A percentile compares a stretch with the other conserved stretches of the same genome.
Evolutionary conservation across 257 asterid species (phyloP).

Genomic region (Solanum tarapatanum): DNA sequence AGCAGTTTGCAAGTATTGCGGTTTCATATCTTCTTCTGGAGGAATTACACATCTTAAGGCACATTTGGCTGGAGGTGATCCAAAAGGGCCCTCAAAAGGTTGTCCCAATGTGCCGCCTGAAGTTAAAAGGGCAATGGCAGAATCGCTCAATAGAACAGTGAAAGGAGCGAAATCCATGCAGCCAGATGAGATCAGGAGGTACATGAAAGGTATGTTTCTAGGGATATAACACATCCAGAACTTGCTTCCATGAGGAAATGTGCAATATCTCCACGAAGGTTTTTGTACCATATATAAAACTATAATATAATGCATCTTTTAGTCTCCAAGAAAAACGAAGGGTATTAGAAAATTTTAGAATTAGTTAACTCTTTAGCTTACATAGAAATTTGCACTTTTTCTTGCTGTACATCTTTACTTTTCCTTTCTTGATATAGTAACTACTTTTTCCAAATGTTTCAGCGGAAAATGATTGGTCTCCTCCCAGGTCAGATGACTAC

Average conservation of each 20-base stretch:
- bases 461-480: constrained; percentile 3
- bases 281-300: neutral
- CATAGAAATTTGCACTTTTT: neutral
- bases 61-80: constrained; percentile 45
- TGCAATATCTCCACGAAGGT: neutral
- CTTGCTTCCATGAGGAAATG: neutral
- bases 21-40: constrained; percentile 34
- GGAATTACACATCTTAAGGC: constrained; percentile 30
- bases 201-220: neutral
- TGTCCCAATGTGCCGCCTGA: constrained; percentile 32
- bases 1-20: constrained; percentile 33
- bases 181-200: neutral
- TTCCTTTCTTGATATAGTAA: neutral
- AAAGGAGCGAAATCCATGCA: constrained; percentile 15
- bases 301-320: neutral
- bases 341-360: neutral
- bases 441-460: neutral
- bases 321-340: neutral
- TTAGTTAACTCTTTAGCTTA: neutral
- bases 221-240: neutral
- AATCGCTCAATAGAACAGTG: constrained; percentile 18
- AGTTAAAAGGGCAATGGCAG: constrained; percentile 18
- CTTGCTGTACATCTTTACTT: neutral
- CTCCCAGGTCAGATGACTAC: neutral
- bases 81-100: constrained; percentile 16